Conservation (phyloP, 371 early-diverging fungal genomes). For the Syncephalis plumigaleata region DNA sequence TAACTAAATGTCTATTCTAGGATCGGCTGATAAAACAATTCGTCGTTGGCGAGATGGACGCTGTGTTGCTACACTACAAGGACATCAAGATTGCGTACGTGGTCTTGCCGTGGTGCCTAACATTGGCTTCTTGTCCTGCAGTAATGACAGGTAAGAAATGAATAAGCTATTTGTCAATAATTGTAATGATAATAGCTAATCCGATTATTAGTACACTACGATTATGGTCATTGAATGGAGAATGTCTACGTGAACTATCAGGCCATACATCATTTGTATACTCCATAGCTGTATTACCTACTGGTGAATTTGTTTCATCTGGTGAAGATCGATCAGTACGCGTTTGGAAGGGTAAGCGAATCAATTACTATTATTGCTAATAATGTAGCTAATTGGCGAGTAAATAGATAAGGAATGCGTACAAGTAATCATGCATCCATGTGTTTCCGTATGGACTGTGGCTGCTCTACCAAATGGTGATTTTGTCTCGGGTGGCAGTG, state of each 20-base stretch:
- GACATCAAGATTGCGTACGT: conserved; percentile 88
- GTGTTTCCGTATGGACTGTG: conserved; percentile 86
- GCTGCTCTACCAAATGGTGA: conserved; percentile 65
- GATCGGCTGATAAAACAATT: conserved; percentile 88
- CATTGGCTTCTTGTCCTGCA: conserved; percentile 64
- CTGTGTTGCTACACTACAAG: conserved; percentile 43
- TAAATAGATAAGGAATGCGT: conserved; percentile 31
- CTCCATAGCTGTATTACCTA: conserved; percentile 41
- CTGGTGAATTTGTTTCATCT: conserved; percentile 68
- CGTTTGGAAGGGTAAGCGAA: conserved; percentile 59
- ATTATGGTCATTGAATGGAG: conserved; percentile 60
- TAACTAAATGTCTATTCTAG: conserved; percentile 15
- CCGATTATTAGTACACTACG: conserved; percentile 38
- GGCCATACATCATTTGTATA: conserved; percentile 94
- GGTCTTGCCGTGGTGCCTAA: conserved; percentile 43
- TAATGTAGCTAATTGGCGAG: background rate
- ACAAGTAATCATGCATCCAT: conserved; percentile 77
- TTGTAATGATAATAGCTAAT: background rate
- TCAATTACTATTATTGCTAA: background rate
- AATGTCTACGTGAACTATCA: conserved; percentile 51
- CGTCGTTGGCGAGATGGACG: conserved; percentile 68
- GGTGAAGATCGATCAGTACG: conserved; percentile 89
- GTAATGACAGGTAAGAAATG: conserved; percentile 66
- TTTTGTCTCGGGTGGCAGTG: conserved; percentile 73
- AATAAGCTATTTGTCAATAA: background rate